Evolutionary conservation across 306 rosid genomes (phyloP), one percentile per base, ranked within the genome.

Genomic region (Gynostemma pentaphyllum): DNA sequence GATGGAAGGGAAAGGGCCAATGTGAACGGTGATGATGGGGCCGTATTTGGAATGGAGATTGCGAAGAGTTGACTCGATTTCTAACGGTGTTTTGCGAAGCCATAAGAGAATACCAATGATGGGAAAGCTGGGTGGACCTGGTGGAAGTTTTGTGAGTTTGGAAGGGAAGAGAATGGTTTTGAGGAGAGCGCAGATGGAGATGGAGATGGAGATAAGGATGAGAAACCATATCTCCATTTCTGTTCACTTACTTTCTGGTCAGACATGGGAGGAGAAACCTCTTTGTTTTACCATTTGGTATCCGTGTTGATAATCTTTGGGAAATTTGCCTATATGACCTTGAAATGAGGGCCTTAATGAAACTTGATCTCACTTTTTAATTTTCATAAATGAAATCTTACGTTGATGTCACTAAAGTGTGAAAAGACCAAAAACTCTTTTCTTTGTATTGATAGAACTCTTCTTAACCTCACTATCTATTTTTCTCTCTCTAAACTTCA

Each of bases 221-320:
- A 65, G 7, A 30, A 65, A 16, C 69, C 41, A 49, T 2, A 32
- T 65, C 59, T 32, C 69, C 69, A 47, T 65, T 65, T 46, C 28
- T 21, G 24, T 23, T 30, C 26, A 15, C 7, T 51, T 51, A 6
- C 11, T 7, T 21, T 50, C 9, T 50, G n/a, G n/a, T n/a, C n/a
- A n/a, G n/a, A n/a, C n/a, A n/a, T n/a, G n/a, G n/a, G n/a, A n/a
- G n/a, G n/a, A n/a, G n/a, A n/a, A n/a, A n/a, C n/a, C n/a, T n/a
- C n/a, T n/a, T n/a, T n/a, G n/a, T n/a, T n/a, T n/a, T n/a, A n/a
- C n/a, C n/a, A n/a, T n/a, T n/a, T n/a, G n/a, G n/a, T n/a, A n/a
- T n/a, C n/a, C n/a, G n/a, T n/a, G n/a, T n/a, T n/a, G n/a, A n/a
- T n/a, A n/a, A n/a, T n/a, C n/a, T n/a, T n/a, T n/a, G n/a, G n/a